Percentiles rank a stretch among this genome's conserved stretches.
These are phyloP conservation scores for Hyphopichia homilentoma DNA, from an alignment of 805 yeast species.

Conservation along the genomic window DNA sequence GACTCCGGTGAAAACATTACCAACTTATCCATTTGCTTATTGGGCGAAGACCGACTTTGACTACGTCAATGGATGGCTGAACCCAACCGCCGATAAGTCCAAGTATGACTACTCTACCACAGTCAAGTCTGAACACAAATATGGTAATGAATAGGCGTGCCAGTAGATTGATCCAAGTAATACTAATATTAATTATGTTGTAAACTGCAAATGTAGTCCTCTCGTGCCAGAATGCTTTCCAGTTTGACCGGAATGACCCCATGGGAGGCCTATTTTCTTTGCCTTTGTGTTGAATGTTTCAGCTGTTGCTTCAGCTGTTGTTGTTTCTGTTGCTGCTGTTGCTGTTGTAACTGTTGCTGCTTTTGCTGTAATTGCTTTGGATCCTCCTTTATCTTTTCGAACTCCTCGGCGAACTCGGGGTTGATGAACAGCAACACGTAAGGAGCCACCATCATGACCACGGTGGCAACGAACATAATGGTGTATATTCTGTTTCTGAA, in stretches of 20 bases:
- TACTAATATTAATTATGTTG: no score
- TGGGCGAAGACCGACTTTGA: slow-evolving; percentile 44
- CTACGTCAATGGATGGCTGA: slow-evolving; percentile 36
- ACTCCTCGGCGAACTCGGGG: slow-evolving; percentile 36
- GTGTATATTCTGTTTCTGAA: slow-evolving; percentile 35
- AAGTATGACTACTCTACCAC: slow-evolving; percentile 5
- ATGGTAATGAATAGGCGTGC: slow-evolving; percentile 2
- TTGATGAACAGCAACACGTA: slow-evolving; percentile 22
- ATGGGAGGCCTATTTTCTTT: no score
- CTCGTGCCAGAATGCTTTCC: no score
- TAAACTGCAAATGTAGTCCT: no score
- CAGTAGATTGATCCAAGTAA: no score
- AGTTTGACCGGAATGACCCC: no score
- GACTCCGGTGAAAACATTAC: slow-evolving; percentile 54
- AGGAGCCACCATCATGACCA: slow-evolving; percentile 31
- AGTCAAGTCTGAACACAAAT: not conserved
- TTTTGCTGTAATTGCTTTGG: slow-evolving; percentile 2
- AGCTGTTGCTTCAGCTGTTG: not conserved
- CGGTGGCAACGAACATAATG: slow-evolving; percentile 22
- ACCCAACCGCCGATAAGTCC: slow-evolving; percentile 26
- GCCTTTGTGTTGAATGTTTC: no score
- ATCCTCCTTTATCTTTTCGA: slow-evolving; percentile 18
- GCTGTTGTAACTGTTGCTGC: not conserved
- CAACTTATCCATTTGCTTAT: slow-evolving; percentile 64
- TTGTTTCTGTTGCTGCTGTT: not conserved